Percentiles rank a stretch among this genome's conserved stretches.
phyloP scores from a whole-genome alignment of 768 basidiomycete genomes.

The Filobasidium wieringae region DNA sequence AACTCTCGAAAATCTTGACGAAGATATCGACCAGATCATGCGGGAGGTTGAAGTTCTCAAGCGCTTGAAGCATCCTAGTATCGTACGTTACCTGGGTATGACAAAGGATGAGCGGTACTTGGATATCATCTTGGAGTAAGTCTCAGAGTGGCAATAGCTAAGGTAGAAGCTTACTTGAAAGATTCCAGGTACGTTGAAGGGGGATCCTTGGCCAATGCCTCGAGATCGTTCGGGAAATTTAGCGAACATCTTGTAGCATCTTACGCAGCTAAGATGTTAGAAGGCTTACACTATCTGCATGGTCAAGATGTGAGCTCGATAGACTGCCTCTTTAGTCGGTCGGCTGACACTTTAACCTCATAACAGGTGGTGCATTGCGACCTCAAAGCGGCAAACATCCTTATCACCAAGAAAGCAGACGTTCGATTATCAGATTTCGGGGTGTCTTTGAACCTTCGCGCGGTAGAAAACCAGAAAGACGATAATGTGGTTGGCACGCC shows the following conservation, averaged over 20 bases:
- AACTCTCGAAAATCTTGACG: conserved; percentile 71
- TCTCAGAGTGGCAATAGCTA: conserved; percentile 16
- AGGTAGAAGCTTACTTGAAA: not conserved
- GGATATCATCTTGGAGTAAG: conserved; percentile 89
- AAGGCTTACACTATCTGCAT: conserved; percentile 89
- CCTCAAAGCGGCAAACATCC: conserved; percentile 94
- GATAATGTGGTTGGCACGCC: conserved; percentile 65
- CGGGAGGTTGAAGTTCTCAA: conserved; percentile 87
- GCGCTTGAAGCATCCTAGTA: conserved; percentile 80
- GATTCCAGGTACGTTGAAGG: conserved; percentile 76
- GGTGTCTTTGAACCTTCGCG: conserved; percentile 86
- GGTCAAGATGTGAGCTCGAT: conserved; percentile 42
- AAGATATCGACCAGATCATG: conserved; percentile 82
- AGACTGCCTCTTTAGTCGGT: not conserved
- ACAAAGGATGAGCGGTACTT: conserved; percentile 73
- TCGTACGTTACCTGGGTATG: conserved; percentile 97
- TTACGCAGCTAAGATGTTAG: conserved; percentile 92
- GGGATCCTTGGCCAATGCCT: conserved; percentile 82
- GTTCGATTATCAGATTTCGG: conserved; percentile 96
- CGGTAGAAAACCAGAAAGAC: conserved; percentile 57
- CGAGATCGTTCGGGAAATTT: conserved; percentile 85
- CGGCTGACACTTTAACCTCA: too few relatives aligned
- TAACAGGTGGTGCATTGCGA: conserved; percentile 87
- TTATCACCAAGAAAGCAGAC: conserved; percentile 96
- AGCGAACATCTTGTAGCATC: conserved; percentile 83